Evolutionary conservation across 345 rosid species (phyloP).

Genomic region (Psidium guajava): DNA sequence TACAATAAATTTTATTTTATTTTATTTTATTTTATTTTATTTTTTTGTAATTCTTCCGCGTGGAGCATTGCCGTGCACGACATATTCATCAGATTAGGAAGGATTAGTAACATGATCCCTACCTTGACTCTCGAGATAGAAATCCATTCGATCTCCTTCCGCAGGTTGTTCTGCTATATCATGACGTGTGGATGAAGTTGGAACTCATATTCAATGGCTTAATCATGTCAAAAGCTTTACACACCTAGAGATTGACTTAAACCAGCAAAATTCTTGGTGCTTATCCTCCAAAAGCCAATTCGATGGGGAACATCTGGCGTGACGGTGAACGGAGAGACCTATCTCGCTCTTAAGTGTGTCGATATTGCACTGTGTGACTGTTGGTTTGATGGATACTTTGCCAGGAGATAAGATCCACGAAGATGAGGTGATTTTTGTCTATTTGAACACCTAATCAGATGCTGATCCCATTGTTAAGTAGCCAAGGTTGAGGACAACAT

Average conservation of each 20-base stretch:
- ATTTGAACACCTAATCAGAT: background rate
- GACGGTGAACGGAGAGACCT: background rate
- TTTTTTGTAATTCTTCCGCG: too few species aligned
- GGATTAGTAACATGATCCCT: background rate
- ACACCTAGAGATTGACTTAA: too few species aligned
- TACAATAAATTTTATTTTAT: too few species aligned
- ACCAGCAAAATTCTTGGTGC: background rate
- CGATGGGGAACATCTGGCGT: background rate
- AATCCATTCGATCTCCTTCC: background rate
- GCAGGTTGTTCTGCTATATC: background rate
- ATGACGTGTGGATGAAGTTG: background rate
- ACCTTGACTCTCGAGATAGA: background rate
- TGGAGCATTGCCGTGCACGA: background rate
- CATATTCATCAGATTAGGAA: background rate
- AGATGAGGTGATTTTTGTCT: background rate
- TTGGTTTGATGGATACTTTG: background rate
- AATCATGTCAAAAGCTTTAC: background rate
- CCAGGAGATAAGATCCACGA: background rate
- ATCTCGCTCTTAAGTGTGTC: background rate
- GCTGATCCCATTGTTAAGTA: background rate
- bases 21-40: too few species aligned
- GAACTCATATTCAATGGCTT: background rate
- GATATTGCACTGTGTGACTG: background rate
- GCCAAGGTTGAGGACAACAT: background rate
- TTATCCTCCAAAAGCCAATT: background rate